Evolutionary conservation across 768 basidiomycete species (phyloP).

Genomic region (Pleurotus citrinopileatus): DNA sequence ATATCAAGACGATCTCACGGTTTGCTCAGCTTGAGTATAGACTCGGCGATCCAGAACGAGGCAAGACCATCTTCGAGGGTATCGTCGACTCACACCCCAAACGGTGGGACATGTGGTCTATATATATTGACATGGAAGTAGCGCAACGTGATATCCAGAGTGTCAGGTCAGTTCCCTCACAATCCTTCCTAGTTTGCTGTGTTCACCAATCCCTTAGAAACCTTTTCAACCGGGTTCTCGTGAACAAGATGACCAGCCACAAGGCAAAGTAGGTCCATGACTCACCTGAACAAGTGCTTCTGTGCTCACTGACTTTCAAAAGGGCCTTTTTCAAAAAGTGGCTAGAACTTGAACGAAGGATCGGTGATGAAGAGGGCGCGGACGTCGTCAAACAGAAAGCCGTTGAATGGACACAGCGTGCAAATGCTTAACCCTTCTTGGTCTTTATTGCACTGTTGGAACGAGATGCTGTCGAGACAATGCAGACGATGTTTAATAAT

Average conservation of each 20-base stretch:
- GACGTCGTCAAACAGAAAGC: constrained; percentile 84
- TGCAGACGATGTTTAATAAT: constrained; percentile 14
- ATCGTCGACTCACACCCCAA: constrained; percentile 95
- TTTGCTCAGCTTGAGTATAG: constrained; percentile 97
- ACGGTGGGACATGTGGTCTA: constrained; percentile 91
- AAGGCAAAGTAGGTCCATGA: constrained; percentile 80
- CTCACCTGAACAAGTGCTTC: neutral
- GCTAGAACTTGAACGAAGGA: constrained; percentile 80
- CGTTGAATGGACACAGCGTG: constrained; percentile 83
- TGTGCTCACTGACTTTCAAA: neutral
- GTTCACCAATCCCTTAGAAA: constrained; percentile 43
- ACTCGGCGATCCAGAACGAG: constrained; percentile 89
- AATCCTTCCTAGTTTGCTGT: neutral
- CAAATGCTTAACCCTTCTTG: constrained; percentile 39
- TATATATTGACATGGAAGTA: constrained; percentile 97
- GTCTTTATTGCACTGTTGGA: too few relatives aligned
- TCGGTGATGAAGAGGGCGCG: constrained; percentile 86
- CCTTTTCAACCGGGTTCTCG: constrained; percentile 82
- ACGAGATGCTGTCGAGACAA: constrained; percentile 19
- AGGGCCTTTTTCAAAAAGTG: constrained; percentile 98
- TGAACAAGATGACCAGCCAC: constrained; percentile 87
- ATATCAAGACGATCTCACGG: constrained; percentile 92
- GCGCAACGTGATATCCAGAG: constrained; percentile 75
- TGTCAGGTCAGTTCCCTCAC: constrained; percentile 50
- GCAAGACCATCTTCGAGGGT: constrained; percentile 94